Evolutionary conservation across 495 filamentous ascomycete genomes (phyloP).

Genomic region (Barbatosphaeria neglecta): DNA sequence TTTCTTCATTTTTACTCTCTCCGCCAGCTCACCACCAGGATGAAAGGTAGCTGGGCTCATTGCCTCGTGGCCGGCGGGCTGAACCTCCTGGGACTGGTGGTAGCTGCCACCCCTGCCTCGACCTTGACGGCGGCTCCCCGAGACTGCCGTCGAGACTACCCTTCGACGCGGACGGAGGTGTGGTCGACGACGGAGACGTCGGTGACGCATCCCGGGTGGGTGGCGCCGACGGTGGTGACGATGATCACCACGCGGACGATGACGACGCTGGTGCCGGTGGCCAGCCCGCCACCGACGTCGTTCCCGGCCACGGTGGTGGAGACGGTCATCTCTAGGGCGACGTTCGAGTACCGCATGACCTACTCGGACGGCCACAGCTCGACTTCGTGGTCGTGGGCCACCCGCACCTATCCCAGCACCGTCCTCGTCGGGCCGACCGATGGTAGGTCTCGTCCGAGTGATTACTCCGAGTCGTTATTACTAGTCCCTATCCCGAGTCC

Average conservation of each 20-base stretch:
- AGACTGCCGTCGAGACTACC: neutral
- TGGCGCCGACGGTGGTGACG: neutral
- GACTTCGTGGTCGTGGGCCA: neutral
- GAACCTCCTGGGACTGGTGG: no score
- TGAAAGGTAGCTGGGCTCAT: no score
- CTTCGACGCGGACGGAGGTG: neutral
- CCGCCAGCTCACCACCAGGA: no score
- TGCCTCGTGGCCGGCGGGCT: no score
- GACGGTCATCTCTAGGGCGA: neutral
- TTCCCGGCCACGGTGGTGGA: neutral
- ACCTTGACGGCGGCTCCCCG: neutral
- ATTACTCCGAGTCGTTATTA: no score
- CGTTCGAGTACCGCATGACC: neutral
- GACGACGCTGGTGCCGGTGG: neutral
- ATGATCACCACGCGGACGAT: neutral
- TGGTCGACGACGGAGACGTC: neutral
- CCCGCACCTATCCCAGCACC: neutral
- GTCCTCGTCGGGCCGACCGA: neutral
- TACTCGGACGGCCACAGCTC: neutral
- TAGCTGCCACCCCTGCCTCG: no score
- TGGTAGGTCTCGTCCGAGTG: neutral
- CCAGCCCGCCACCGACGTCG: neutral
- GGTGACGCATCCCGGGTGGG: neutral
- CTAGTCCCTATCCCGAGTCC: no score
- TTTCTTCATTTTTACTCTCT: no score